Conservation (phyloP, 129 eudicot genomes). For the Kitagawia praeruptora region DNA sequence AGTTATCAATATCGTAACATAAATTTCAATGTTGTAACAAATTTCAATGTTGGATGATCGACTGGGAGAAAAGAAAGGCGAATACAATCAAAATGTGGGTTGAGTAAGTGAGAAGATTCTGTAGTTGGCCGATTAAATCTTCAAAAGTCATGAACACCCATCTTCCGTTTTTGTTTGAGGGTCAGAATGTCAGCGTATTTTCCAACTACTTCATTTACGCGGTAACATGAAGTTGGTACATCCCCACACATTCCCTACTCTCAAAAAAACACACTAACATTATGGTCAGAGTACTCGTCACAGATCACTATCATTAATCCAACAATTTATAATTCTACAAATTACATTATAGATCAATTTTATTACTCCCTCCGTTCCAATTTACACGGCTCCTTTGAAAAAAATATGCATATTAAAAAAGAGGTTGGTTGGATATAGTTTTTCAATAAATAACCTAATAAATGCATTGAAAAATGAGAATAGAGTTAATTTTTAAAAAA, state of each 20-base stretch:
- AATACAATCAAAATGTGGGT: not conserved
- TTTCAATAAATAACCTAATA: too few relatives aligned
- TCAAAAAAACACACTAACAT: not conserved
- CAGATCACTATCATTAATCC: not conserved
- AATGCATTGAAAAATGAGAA: too few relatives aligned
- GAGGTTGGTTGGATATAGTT: too few relatives aligned
- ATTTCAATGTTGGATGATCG: not conserved
- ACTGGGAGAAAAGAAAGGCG: not conserved
- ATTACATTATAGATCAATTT: too few relatives aligned
- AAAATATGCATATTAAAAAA: too few relatives aligned
- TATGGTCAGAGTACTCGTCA: not conserved
- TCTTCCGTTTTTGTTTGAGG: not conserved
- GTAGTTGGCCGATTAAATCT: not conserved
- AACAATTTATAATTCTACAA: too few relatives aligned
- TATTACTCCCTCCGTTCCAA: too few relatives aligned
- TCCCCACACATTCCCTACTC: not conserved
- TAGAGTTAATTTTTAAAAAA: too few relatives aligned
- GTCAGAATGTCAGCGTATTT: not conserved
- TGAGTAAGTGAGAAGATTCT: not conserved
- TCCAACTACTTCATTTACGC: conserved; percentile 3
- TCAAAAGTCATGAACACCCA: not conserved
- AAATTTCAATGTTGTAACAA: too few relatives aligned
- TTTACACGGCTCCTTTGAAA: too few relatives aligned
- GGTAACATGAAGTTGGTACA: not conserved
- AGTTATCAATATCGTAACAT: too few relatives aligned